Evolutionary conservation across 257 asterid genomes (phyloP).

Genomic region (Thymus quinquecostatus): DNA sequence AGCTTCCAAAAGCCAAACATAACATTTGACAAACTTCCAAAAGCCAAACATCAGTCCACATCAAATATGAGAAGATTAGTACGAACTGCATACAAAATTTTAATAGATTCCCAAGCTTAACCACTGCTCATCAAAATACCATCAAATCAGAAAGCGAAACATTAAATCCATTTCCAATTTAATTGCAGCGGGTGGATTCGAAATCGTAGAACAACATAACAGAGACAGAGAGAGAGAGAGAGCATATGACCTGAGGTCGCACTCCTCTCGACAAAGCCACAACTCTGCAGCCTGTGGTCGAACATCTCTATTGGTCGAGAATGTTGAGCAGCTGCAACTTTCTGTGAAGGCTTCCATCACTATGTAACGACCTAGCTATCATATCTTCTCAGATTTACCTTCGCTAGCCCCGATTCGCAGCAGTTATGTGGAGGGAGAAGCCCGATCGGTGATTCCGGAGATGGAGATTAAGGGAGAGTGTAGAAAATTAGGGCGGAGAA

Average conservation of each 20-base stretch:
- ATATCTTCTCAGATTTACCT: constrained; percentile 68
- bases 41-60: constrained; percentile 1
- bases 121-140: too few species aligned
- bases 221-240: too few species aligned
- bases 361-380: constrained; percentile 54
- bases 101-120: too few species aligned
- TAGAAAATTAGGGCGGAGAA: too few species aligned
- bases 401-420: constrained; percentile 59
- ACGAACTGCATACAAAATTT: too few species aligned
- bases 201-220: too few species aligned
- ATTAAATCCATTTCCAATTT: too few species aligned
- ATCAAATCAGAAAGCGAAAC: too few species aligned
- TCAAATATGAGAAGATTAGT: neutral
- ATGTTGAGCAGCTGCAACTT: constrained; percentile 64
- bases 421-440: constrained; percentile 72
- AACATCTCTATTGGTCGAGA: constrained; percentile 73
- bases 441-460: too few species aligned
- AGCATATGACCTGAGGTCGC: too few species aligned
- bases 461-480: too few species aligned
- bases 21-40: neutral
- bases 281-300: constrained; percentile 71
- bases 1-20: neutral
- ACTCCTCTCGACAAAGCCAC: constrained; percentile 60
- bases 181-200: too few species aligned
- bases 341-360: constrained; percentile 63